These are phyloP conservation scores for Penicillium lividum DNA, from an alignment of 495 filamentous ascomycete genomes.

Conservation along the genomic window DNA sequence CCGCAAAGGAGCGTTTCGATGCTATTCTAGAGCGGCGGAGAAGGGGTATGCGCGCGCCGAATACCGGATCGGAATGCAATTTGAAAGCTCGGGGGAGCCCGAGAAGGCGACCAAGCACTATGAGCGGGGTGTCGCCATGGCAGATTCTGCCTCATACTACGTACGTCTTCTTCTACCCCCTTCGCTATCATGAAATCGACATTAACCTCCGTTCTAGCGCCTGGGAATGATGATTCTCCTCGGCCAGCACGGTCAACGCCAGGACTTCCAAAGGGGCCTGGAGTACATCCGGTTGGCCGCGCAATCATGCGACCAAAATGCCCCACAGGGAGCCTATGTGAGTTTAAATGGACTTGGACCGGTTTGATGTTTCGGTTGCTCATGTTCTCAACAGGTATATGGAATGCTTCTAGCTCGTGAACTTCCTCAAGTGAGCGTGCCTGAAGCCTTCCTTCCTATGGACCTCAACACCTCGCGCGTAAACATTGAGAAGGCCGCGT, in stretches of 20 bases:
- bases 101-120: slow-evolving; percentile 91
- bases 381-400: slow-evolving; percentile 58
- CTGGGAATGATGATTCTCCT: slow-evolving; percentile 97
- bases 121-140: slow-evolving; percentile 68
- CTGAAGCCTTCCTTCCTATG: slow-evolving; percentile 69
- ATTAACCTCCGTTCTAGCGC: slow-evolving; percentile 46
- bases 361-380: background rate
- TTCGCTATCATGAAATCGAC: background rate
- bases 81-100: slow-evolving; percentile 88
- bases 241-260: slow-evolving; percentile 84
- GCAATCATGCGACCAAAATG: slow-evolving; percentile 91
- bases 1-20: slow-evolving; percentile 89
- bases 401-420: slow-evolving; percentile 93
- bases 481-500: slow-evolving; percentile 96
- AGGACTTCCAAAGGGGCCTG: slow-evolving; percentile 76
- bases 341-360: slow-evolving; percentile 22
- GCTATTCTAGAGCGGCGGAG: slow-evolving; percentile 82
- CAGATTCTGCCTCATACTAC: slow-evolving; percentile 93
- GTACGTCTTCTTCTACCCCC: slow-evolving; percentile 32
- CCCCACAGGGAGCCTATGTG: slow-evolving; percentile 92
- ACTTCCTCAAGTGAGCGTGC: slow-evolving; percentile 81
- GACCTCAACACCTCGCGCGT: slow-evolving; percentile 74
- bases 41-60: slow-evolving; percentile 91
- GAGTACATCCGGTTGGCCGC: slow-evolving; percentile 81
- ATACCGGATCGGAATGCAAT: slow-evolving; percentile 98